Evolutionary conservation across 2,329 filamentous ascomycete genomes (phyloP).

Genomic region (Penicillium brasilianum): DNA sequence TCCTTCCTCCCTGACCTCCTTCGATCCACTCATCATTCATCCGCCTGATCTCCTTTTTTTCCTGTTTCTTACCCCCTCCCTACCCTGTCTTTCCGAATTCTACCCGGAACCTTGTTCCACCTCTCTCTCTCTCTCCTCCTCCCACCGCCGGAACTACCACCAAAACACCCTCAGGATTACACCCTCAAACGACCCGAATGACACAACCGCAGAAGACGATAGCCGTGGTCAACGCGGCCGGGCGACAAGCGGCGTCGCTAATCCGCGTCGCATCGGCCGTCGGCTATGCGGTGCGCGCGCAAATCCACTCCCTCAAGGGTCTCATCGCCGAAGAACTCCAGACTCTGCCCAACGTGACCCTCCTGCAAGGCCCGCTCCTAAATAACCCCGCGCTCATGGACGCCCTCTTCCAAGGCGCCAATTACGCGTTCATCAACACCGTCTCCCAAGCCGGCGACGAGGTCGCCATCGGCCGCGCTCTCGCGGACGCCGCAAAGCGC

Average conservation of each 20-base stretch:
- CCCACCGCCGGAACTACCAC: slow-evolving; percentile 7
- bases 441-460: slow-evolving; percentile 92
- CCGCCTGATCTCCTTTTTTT: slow-evolving; percentile 13
- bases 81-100: slow-evolving; percentile 20
- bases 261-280: slow-evolving; percentile 93
- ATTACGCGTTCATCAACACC: slow-evolving; percentile 96
- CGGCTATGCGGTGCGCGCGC: slow-evolving; percentile 89
- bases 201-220: slow-evolving; percentile 72
- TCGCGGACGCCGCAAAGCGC: slow-evolving; percentile 86
- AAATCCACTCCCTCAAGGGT: slow-evolving; percentile 84
- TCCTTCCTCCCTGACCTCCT: slow-evolving; percentile 14
- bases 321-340: slow-evolving; percentile 87
- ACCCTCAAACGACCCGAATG: slow-evolving; percentile 37
- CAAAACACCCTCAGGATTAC: slow-evolving; percentile 10
- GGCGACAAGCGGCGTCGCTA: slow-evolving; percentile 92
- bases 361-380: slow-evolving; percentile 68
- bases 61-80: slow-evolving; percentile 7
- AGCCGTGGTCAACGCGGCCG: slow-evolving; percentile 93
- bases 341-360: slow-evolving; percentile 78
- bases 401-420: slow-evolving; percentile 79
- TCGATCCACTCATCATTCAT: slow-evolving; percentile 16
- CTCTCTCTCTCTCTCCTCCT: slow-evolving; percentile 14
- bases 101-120: background rate
- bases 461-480: slow-evolving; percentile 81
- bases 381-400: slow-evolving; percentile 75